These are phyloP conservation scores for Peterozyma xylosa DNA, from an alignment of 805 yeast species.

Conservation along the genomic window DNA sequence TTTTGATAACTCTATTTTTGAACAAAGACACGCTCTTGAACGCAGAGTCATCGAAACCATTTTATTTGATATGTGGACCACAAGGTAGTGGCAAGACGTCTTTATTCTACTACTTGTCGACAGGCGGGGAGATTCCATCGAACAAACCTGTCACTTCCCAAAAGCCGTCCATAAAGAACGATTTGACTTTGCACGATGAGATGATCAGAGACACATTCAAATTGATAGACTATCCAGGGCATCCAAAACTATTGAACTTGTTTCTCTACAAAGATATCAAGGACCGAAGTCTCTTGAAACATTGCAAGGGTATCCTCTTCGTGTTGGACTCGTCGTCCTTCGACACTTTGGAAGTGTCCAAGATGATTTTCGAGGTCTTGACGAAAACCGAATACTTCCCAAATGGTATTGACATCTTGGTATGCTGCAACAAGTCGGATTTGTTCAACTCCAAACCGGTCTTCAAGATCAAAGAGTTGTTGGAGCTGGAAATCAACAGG, in stretches of 20 bases:
- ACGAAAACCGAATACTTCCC: slow-evolving; percentile 52
- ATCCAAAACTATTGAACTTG: slow-evolving; percentile 58
- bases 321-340: slow-evolving; percentile 69
- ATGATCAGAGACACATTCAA: slow-evolving; percentile 32
- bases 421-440: slow-evolving; percentile 84
- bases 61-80: slow-evolving; percentile 15
- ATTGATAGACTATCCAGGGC: slow-evolving; percentile 86
- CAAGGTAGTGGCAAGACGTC: slow-evolving; percentile 17
- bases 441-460: slow-evolving; percentile 76
- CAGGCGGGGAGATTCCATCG: slow-evolving; percentile 11
- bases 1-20: slow-evolving; percentile 8
- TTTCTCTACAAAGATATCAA: slow-evolving; percentile 40
- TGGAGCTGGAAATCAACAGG: slow-evolving; percentile 59
- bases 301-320: slow-evolving; percentile 62
- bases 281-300: slow-evolving; percentile 24
- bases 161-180: slow-evolving; percentile 32
- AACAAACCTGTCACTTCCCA: slow-evolving; percentile 41
- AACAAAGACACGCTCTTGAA: slow-evolving; percentile 2
- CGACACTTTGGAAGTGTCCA: slow-evolving; percentile 44
- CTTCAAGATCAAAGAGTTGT: slow-evolving; percentile 43
- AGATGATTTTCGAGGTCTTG: slow-evolving; percentile 51
- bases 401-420: slow-evolving; percentile 63
- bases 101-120: slow-evolving; percentile 14
- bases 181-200: slow-evolving; percentile 31
- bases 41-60: too few relatives aligned